These are phyloP conservation scores for Fusarium marasasianum DNA, from an alignment of 2,329 filamentous ascomycete genomes.

Conservation along the genomic window DNA sequence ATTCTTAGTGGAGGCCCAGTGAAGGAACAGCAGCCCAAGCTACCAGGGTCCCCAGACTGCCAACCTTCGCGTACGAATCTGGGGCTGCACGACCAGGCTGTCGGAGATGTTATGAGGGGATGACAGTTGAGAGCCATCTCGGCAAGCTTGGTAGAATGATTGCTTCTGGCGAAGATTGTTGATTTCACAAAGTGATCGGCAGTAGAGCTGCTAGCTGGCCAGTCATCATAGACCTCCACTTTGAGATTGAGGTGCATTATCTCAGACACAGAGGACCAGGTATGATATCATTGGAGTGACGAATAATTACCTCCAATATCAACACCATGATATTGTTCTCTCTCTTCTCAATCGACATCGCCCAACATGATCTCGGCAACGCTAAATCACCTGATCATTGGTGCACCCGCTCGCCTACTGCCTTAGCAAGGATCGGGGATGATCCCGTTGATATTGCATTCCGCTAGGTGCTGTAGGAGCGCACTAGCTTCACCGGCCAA, in stretches of 20 bases:
- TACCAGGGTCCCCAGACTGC: slow-evolving; percentile 15
- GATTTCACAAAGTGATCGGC: background rate
- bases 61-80: background rate
- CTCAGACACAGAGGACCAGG: background rate
- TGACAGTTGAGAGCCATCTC: background rate
- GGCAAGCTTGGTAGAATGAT: background rate
- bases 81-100: slow-evolving; percentile 7
- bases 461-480: slow-evolving; percentile 29
- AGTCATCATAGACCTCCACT: background rate
- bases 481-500: slow-evolving; percentile 35
- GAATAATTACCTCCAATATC: background rate
- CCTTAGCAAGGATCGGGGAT: slow-evolving; percentile 40
- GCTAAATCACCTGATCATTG: slow-evolving; percentile 45
- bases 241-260: background rate
- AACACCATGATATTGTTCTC: background rate
- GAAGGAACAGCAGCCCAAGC: slow-evolving; percentile 2
- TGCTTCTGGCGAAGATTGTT: background rate
- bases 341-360: slow-evolving; percentile 13
- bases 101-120: background rate
- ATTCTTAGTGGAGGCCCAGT: background rate
- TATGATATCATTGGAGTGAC: background rate
- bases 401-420: slow-evolving; percentile 33
- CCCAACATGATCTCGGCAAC: slow-evolving; percentile 11
- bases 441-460: slow-evolving; percentile 40
- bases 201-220: background rate